Conservation (phyloP, 306 rosid genomes). For the Rosa rugosa region DNA sequence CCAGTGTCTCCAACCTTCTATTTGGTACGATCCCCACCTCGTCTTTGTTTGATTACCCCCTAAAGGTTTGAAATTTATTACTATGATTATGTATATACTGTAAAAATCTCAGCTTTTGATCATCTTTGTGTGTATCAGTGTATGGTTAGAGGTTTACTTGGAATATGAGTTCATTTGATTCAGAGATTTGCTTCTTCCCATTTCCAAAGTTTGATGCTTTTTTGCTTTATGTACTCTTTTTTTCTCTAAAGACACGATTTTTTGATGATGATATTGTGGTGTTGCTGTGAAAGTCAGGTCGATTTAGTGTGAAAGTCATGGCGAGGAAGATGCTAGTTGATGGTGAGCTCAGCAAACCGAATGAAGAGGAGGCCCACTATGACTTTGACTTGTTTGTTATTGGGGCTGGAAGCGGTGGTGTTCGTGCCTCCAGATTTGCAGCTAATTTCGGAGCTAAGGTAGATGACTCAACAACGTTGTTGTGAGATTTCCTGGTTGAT, state of each 20-base stretch:
- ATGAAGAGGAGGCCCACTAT: slow-evolving; percentile 42
- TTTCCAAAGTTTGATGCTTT: not conserved
- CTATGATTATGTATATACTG: not conserved
- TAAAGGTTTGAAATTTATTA: not conserved
- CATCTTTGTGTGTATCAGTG: not conserved
- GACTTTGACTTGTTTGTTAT: slow-evolving; percentile 86
- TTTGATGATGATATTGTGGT: not conserved
- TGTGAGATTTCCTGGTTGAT: not conserved
- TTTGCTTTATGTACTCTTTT: not conserved
- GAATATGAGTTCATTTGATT: not conserved
- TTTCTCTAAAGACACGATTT: not conserved
- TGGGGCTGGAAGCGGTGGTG: slow-evolving; percentile 99
- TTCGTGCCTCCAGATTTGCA: slow-evolving; percentile 89
- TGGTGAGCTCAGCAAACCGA: slow-evolving; percentile 48
- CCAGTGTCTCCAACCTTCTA: not conserved
- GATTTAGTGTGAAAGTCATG: slow-evolving; percentile 40
- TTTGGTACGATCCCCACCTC: not conserved
- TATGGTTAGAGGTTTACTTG: not conserved
- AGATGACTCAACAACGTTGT: not conserved
- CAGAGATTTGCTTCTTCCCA: not conserved
- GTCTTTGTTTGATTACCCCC: not conserved
- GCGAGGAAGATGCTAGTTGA: slow-evolving; percentile 85
- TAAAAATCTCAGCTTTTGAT: not conserved
- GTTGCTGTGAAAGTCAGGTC: not conserved
- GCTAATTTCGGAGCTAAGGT: slow-evolving; percentile 91